Percentiles rank a stretch among this genome's conserved stretches.
phyloP scores from a whole-genome alignment of 2,329 filamentous ascomycete genomes.

The Apiospora hydei region DNA sequence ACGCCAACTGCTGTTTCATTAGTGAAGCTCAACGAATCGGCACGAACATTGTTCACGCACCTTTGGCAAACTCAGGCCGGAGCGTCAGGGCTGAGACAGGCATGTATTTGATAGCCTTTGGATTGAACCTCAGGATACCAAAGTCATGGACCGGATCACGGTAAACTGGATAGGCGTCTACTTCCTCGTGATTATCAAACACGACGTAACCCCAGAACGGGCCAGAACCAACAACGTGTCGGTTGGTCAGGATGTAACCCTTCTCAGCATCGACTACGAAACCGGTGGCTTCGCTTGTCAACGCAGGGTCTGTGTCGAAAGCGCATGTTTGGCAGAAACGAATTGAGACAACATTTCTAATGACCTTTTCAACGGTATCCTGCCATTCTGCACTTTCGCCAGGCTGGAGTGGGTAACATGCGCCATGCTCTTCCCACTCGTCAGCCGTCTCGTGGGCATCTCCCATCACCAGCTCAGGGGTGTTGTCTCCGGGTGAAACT shows the following conservation, averaged over 20 bases:
- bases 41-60: conserved; percentile 43
- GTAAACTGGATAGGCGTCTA: conserved; percentile 95
- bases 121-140: conserved; percentile 94
- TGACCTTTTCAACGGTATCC: conserved; percentile 90
- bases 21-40: background rate
- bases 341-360: conserved; percentile 97
- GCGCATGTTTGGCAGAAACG: conserved; percentile 98
- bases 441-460: conserved; percentile 46
- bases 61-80: conserved; percentile 82
- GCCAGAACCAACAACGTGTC: conserved; percentile 92
- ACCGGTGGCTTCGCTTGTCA: conserved; percentile 94
- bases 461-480: conserved; percentile 48
- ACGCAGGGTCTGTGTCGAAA: conserved; percentile 94
- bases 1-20: conserved; percentile 71
- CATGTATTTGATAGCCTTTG: conserved; percentile 97
- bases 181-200: conserved; percentile 98
- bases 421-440: conserved; percentile 50
- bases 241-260: conserved; percentile 87
- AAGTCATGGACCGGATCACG: conserved; percentile 99
- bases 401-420: conserved; percentile 45
- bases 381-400: conserved; percentile 88
- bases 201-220: conserved; percentile 99
- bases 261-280: conserved; percentile 96
- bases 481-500: conserved; percentile 57
- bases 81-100: conserved; percentile 80